Conservation (phyloP, 78 protist species). For the Pigoraptor vietnamica region DNA sequence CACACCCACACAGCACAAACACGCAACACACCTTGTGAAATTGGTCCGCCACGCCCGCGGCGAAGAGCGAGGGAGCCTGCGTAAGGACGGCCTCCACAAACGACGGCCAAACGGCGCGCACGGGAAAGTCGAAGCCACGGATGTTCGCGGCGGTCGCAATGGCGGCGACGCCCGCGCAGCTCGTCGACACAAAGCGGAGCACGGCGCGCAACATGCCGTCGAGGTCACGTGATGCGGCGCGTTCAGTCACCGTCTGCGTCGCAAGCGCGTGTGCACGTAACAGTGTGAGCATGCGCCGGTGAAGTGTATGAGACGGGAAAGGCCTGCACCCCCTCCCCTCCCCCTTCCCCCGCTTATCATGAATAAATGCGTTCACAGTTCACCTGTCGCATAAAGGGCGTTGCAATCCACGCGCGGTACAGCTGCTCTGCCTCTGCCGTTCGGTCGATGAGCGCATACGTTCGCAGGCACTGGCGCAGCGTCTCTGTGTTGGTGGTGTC, state of each 20-base stretch:
- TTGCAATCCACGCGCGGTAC: background rate
- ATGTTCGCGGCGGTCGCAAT: background rate
- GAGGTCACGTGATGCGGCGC: background rate
- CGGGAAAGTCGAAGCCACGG: background rate
- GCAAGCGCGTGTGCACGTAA: no score
- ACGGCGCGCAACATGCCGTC: background rate
- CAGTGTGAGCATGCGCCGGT: background rate
- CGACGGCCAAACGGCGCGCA: background rate
- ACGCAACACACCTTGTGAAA: no score
- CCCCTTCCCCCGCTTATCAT: background rate
- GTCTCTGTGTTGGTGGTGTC: background rate
- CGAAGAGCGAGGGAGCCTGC: background rate
- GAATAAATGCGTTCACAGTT: background rate
- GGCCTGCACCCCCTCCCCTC: background rate
- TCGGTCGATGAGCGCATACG: background rate
- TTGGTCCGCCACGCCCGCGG: background rate
- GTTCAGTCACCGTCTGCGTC: no score
- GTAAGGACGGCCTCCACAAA: background rate
- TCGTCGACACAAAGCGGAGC: background rate
- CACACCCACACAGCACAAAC: no score
- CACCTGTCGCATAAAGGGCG: background rate
- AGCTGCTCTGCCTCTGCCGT: background rate
- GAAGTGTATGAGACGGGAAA: background rate
- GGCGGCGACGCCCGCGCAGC: background rate
- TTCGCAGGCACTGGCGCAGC: background rate